A percentile compares a stretch with the other conserved stretches of the same genome.
Evolutionary conservation across 192 early-diverging fungal genomes (phyloP).

Genomic region (Pilaira anomala): DNA sequence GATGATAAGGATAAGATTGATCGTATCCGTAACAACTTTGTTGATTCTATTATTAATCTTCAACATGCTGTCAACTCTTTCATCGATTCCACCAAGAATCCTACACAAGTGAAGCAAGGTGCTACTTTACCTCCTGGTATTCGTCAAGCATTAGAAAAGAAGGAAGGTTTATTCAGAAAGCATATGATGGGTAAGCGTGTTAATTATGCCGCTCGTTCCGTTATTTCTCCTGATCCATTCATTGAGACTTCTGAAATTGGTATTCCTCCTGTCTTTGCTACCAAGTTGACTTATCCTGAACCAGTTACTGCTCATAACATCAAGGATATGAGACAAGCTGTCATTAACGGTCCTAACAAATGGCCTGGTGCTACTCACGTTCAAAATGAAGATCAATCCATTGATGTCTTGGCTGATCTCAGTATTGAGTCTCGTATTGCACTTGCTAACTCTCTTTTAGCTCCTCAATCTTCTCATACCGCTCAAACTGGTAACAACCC

Average conservation of each 20-base stretch:
- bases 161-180: conserved; percentile 98
- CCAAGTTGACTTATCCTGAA: conserved; percentile 94
- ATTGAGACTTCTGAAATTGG: conserved; percentile 98
- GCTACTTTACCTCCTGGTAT: conserved; percentile 83
- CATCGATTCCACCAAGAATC: conserved; percentile 90
- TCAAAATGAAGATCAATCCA: conserved; percentile 92
- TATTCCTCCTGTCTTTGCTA: conserved; percentile 94
- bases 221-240: conserved; percentile 97
- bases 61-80: conserved; percentile 90
- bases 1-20: conserved; percentile 20
- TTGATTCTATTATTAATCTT: conserved; percentile 59
- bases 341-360: conserved; percentile 90
- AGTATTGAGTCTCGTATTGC: conserved; percentile 88
- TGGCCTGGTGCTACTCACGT: conserved; percentile 97
- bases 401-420: conserved; percentile 76
- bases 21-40: conserved; percentile 21
- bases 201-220: conserved; percentile 96
- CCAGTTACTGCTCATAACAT: conserved; percentile 96
- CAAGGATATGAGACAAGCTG: conserved; percentile 82
- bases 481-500: conserved; percentile 39
- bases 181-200: conserved; percentile 99
- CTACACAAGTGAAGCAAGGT: conserved; percentile 55
- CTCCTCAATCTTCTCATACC: conserved; percentile 60
- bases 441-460: conserved; percentile 90
- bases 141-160: conserved; percentile 96